Evolutionary conservation across 352 stramenopile genomes (phyloP), one percentile per base, ranked within the genome.

Genomic region (Pythium volutum): DNA sequence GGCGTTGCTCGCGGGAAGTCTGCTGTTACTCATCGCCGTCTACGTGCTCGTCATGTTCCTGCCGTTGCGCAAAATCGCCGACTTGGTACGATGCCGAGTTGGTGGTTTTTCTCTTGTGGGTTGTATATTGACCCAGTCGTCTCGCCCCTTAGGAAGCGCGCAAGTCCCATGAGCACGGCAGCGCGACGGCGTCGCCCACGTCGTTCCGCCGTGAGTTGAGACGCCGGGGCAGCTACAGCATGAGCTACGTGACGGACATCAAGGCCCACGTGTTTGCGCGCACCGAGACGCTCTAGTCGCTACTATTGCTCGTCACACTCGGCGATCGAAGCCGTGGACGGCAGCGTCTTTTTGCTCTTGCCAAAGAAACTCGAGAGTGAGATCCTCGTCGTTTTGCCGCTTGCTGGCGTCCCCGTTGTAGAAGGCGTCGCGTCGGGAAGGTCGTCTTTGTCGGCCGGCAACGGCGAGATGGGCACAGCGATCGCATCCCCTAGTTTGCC

Each of bases 191-290:
- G 20, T 66, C 67, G 6, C 48, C 75, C 3, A 95, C 85, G 36
- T 92, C 83, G 5, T 95, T 95, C 55, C 81, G 86, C 6, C 76
- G 86, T 9, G 86, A 95, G 55, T 62, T 93, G 53, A 74, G 86
- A n/a, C 81, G 86, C 18, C 74, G 86, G 9, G 86, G 84, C 29
- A 95, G 86, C 73, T 95, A 90, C 66, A 93, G 84, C 63, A 88
- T 95, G 76, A 92, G 77, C 63, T 95, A 91, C 53, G 84, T 95
- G 43, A 81, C 79, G n/a, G 84, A 95, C 63, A 90, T 95, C 57
- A 93, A 93, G 56, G 77, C 84, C 14, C 86, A 95, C 49, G 84
- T 93, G 25, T 88, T 93, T 38, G 81, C 84, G 18, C 78, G 71
- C 25, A 81, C 77, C 6, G 87, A 76, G 70, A 39, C 36, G 31